phyloP scores from a whole-genome alignment of 1,284 basidiomycete species.

The Rhodotorula sp. region DNA sequence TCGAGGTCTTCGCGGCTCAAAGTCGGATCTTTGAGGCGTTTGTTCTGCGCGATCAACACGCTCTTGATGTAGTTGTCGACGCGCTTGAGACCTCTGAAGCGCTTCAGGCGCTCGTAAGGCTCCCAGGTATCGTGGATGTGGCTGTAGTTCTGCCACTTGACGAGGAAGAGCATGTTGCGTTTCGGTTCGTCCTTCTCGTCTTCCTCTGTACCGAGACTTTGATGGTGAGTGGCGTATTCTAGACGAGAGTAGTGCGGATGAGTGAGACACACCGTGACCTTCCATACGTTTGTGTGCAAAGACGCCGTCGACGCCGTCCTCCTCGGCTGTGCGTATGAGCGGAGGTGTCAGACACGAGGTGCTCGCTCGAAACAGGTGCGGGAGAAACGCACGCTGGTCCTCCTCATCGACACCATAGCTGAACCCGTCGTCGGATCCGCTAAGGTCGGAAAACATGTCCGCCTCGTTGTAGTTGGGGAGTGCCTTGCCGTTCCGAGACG shows the following conservation, averaged over 20 bases:
- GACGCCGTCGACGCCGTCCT: slow-evolving; percentile 52
- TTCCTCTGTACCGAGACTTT: slow-evolving; percentile 29
- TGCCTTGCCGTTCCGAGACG: slow-evolving; percentile 40
- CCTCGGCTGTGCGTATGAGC: slow-evolving; percentile 21
- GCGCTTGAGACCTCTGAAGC: slow-evolving; percentile 89
- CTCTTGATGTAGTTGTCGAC: slow-evolving; percentile 98
- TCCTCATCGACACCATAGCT: slow-evolving; percentile 10
- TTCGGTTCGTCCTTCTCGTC: slow-evolving; percentile 50
- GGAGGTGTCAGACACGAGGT: background rate
- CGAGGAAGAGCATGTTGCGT: slow-evolving; percentile 51
- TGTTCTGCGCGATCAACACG: slow-evolving; percentile 64
- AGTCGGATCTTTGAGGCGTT: slow-evolving; percentile 64
- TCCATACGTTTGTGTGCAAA: slow-evolving; percentile 51
- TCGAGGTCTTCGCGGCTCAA: slow-evolving; percentile 86
- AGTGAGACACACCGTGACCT: slow-evolving; percentile 37
- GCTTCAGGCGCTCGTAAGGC: slow-evolving; percentile 82
- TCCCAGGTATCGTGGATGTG: slow-evolving; percentile 84
- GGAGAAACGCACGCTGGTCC: slow-evolving; percentile 25
- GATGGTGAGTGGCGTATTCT: background rate
- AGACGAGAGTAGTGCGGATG: too few species aligned
- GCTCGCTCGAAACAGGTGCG: too few species aligned
- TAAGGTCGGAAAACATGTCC: slow-evolving; percentile 26
- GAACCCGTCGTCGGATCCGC: slow-evolving; percentile 29
- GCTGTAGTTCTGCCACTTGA: slow-evolving; percentile 54
- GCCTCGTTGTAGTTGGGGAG: slow-evolving; percentile 44